Evolutionary conservation across 192 early-diverging fungal genomes (phyloP), one percentile per base, ranked within the genome.

Genomic region (Coemansia sp.): DNA sequence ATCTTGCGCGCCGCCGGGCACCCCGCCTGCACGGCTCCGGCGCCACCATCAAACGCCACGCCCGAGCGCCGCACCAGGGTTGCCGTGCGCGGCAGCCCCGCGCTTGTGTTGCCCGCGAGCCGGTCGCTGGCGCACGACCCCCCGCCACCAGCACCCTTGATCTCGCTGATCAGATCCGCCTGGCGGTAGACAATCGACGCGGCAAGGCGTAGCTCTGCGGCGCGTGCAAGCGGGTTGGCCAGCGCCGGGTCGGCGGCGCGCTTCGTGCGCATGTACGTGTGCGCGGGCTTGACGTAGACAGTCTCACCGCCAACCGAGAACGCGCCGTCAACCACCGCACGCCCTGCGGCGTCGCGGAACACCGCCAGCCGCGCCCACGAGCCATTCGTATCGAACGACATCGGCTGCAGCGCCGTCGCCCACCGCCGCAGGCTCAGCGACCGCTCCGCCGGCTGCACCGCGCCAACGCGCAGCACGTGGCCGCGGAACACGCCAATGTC

Each of bases 121-220:
- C 79, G 62, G 43, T 73, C 64, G 10, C 59, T 61, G 2, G 71
- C 79, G 25, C 70, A 74, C 4, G 68, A 37, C 36, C 24, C 29
- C 51, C 15, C 24, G 15, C 20, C 46, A 4, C 35, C 31, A 12
- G 2, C 32, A n/a, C n/a, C n/a, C n/a, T n/a, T n/a, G n/a, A n/a
- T n/a, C 49, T 69, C 74, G 10, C 67, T 31, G 4, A 85, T 65
- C 0, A 85, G 67, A 59, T 92, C 89, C 0, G 89, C 87, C 54
- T 88, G 85, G 12, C 89, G 85, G 70, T 87, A 92, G 20, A 89
- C 84, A 25, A 90, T 73, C 65, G 89, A 82, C 15, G 59, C 71
- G 2, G 84, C 62, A 20, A 69, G 22, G 20, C 61, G 72, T 42
- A 76, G 58, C n/a, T 47, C 51, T 35, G 43, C 57, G 2, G 39